phyloP scores from a whole-genome alignment of 495 filamentous ascomycete species.

The Penicillium cataractarum region DNA sequence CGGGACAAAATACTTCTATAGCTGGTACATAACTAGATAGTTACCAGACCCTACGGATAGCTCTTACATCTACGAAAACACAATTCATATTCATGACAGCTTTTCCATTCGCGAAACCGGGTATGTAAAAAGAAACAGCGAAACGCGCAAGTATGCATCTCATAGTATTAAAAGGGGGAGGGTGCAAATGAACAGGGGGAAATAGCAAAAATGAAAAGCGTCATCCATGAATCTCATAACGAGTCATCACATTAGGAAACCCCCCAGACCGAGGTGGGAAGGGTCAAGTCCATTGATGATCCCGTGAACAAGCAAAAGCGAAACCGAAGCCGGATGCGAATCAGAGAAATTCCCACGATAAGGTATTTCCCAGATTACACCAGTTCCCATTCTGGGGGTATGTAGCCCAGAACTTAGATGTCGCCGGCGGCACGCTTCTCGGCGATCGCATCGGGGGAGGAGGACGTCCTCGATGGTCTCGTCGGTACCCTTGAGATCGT shows the following conservation, averaged over 20 bases:
- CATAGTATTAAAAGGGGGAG: not conserved
- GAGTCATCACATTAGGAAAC: not conserved
- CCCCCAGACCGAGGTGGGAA: too few relatives aligned
- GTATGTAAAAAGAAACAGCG: not conserved
- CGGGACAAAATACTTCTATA: too few relatives aligned
- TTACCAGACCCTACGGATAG: too few relatives aligned
- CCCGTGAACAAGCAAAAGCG: not conserved
- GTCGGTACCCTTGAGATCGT: conserved; percentile 75
- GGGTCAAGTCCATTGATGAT: not conserved
- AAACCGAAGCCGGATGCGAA: not conserved
- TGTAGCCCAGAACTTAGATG: conserved; percentile 14
- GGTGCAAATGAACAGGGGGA: not conserved
- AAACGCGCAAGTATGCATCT: not conserved
- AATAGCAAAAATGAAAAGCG: not conserved
- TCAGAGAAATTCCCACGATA: not conserved
- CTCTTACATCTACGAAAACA: too few relatives aligned
- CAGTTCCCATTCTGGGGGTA: not conserved
- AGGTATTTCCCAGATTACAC: not conserved
- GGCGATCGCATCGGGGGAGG: conserved; percentile 22
- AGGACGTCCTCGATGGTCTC: conserved; percentile 73
- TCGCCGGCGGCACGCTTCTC: conserved; percentile 17
- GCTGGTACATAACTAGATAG: too few relatives aligned
- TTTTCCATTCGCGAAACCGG: conserved; percentile 1
- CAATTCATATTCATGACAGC: conserved; percentile 1
- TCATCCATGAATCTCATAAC: not conserved